These are phyloP conservation scores for Drechslerella dactyloides DNA, from an alignment of 2,329 filamentous ascomycete species.

Conservation along the genomic window DNA sequence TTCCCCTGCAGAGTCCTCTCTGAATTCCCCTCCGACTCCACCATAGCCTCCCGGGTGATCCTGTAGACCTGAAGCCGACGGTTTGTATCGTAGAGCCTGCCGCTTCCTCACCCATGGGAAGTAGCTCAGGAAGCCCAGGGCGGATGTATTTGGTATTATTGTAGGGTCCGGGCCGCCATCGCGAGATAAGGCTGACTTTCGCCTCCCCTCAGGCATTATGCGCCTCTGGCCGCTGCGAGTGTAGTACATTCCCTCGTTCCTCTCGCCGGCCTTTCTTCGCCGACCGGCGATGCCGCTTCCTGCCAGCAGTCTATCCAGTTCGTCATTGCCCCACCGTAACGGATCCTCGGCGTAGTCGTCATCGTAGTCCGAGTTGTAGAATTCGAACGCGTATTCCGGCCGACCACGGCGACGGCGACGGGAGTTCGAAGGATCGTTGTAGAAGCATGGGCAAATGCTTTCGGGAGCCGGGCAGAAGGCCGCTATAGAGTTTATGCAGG, in stretches of 20 bases:
- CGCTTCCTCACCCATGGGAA: conserved; percentile 69
- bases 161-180: conserved; percentile 66
- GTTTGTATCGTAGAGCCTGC: conserved; percentile 68
- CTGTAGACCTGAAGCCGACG: conserved; percentile 69
- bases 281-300: conserved; percentile 59
- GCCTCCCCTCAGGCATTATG: conserved; percentile 63
- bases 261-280: conserved; percentile 55
- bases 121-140: conserved; percentile 68
- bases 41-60: conserved; percentile 65
- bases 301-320: conserved; percentile 68
- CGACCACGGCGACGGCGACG: conserved; percentile 61
- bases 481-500: conserved; percentile 66
- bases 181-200: conserved; percentile 63
- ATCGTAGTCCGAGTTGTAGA: conserved; percentile 69
- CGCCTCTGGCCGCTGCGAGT: conserved; percentile 60
- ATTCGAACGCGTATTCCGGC: conserved; percentile 71
- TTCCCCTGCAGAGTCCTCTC: conserved; percentile 60
- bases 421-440: conserved; percentile 63
- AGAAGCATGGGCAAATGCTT: conserved; percentile 63
- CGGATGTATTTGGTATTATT: conserved; percentile 67
- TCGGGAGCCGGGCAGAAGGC: conserved; percentile 65
- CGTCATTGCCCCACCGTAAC: conserved; percentile 69
- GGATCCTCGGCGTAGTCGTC: conserved; percentile 60
- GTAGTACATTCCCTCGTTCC: conserved; percentile 55
- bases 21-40: conserved; percentile 53